phyloP scores from a whole-genome alignment of 495 filamentous ascomycete genomes.

The Xylaria grammica region DNA sequence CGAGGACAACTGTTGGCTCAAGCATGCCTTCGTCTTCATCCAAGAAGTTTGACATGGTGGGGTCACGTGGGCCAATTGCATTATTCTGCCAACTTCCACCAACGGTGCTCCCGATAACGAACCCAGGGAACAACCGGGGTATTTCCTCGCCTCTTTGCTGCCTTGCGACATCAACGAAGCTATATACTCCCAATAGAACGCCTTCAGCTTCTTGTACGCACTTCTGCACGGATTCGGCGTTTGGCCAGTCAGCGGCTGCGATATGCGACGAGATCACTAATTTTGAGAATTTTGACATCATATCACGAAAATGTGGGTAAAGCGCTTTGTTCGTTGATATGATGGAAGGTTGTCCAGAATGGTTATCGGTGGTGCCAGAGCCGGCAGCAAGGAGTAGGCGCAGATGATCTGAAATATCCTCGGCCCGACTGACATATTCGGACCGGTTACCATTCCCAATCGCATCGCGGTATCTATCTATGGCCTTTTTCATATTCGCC shows the following conservation, averaged over 20 bases:
- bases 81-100: constrained; percentile 97
- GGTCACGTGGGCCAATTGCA: constrained; percentile 69
- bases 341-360: constrained; percentile 98
- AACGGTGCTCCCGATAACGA: constrained; percentile 78
- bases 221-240: constrained; percentile 85
- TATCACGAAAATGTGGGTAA: constrained; percentile 96
- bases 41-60: constrained; percentile 76
- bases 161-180: constrained; percentile 92
- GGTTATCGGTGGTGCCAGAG: constrained; percentile 96
- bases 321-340: constrained; percentile 96
- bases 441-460: constrained; percentile 79
- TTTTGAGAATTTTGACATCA: constrained; percentile 99
- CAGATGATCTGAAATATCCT: constrained; percentile 96
- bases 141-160: constrained; percentile 90
- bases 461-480: constrained; percentile 85
- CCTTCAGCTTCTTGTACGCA: constrained; percentile 96
- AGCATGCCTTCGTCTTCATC: constrained; percentile 79
- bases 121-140: constrained; percentile 87
- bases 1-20: constrained; percentile 77
- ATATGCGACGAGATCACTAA: constrained; percentile 98
- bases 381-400: constrained; percentile 92
- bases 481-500: constrained; percentile 85
- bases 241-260: constrained; percentile 90
- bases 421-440: constrained; percentile 88
- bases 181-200: constrained; percentile 89